Conservation (phyloP, 2,329 filamentous ascomycete species). For the Dactylonectria macrodidyma region DNA sequence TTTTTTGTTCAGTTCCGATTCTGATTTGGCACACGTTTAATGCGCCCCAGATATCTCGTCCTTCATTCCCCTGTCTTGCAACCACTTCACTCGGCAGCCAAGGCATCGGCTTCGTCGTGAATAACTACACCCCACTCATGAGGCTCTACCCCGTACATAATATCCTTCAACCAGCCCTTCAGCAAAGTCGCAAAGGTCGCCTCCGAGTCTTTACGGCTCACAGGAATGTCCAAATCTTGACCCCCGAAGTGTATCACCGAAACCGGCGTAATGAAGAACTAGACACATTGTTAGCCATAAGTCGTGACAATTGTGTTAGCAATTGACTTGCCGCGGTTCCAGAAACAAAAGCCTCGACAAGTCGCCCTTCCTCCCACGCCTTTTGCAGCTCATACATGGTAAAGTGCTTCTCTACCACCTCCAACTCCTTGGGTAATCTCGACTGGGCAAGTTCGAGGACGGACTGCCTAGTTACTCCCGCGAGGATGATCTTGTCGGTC, state of each 20-base stretch:
- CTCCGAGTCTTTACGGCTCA: neutral
- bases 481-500: conserved; percentile 72
- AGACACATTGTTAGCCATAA: neutral
- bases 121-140: conserved; percentile 29
- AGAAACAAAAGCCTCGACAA: conserved; percentile 77
- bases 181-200: conserved; percentile 11
- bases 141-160: conserved; percentile 31
- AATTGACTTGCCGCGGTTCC: conserved; percentile 72
- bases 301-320: neutral
- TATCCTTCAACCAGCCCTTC: conserved; percentile 29
- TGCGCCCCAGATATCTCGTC: too few relatives aligned
- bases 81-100: neutral
- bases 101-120: neutral
- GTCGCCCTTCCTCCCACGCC: conserved; percentile 69
- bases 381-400: conserved; percentile 72
- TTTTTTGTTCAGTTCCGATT: too few relatives aligned
- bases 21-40: too few relatives aligned
- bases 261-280: conserved; percentile 34
- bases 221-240: conserved; percentile 12
- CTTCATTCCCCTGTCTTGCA: too few relatives aligned
- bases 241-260: conserved; percentile 27
- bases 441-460: conserved; percentile 70
- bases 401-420: conserved; percentile 64
- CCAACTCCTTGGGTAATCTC: conserved; percentile 1
- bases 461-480: conserved; percentile 76